Base-by-base conservation (phyloP, 2,329 filamentous ascomycete species). In the Bipolaris gigantea region DNA sequence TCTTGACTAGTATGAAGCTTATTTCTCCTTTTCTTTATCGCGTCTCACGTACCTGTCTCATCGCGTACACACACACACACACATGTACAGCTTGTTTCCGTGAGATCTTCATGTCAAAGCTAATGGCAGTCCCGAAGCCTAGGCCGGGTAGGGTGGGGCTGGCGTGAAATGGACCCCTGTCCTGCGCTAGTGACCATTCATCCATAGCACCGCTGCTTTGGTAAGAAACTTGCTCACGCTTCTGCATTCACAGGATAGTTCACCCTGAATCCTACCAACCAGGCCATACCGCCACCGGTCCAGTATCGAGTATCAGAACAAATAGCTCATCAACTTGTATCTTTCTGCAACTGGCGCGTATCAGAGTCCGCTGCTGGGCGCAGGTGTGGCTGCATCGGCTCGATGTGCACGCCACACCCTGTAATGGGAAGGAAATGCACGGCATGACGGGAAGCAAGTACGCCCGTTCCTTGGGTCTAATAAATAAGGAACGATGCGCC, bases 221-320 rank as follows among this genome's bases (percentile, higher is more conserved):
- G 58, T 60, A 59, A 66, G 53, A 67, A 72, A 72, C 65, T 69
- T 71, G 68, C 68, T 70, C 69, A 71, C 59, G 38, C 55, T 57
- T 53, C 65, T 60, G 59, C 53, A 49, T 4, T 36, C 50, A 46
- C 45, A 41, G 48, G 16, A 43, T 54, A 39, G 16, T 40, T 39
- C 38, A 56, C 47, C 44, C 35, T 49, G 58, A 53, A 43, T 46
- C 32, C 41, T 46, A 38, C 42, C 54, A 55, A 57, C 46, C 61
- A 64, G 62, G 35, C 45, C 45, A 52, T 46, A 53, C 49, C 50
- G 53, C 65, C 59, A 56, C 44, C 57, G 56, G 54, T 56, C 51
- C 55, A 66, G 45, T 32, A 32, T 43, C 40, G n/a, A 34, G 43
- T 27, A 30, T 46, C 19, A 36, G 18, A 25, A 46, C 25, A 64